A percentile compares a stretch with the other conserved stretches of the same genome.
These are phyloP conservation scores for Glonium stellatum DNA, from an alignment of 495 filamentous ascomycete genomes.

Conservation along the genomic window DNA sequence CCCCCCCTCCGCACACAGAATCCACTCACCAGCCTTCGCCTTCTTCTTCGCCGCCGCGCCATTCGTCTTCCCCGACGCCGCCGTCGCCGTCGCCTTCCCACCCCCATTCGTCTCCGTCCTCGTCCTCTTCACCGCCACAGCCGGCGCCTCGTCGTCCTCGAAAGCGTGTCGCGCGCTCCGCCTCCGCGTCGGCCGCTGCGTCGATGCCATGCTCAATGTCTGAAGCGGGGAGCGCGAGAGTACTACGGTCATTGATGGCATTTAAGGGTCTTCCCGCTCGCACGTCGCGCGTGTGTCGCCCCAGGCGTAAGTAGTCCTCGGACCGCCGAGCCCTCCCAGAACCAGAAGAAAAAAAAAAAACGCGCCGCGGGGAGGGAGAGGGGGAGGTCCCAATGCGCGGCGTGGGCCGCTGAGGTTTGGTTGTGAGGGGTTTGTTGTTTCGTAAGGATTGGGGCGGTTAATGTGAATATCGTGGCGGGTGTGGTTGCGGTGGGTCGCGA, in stretches of 20 bases:
- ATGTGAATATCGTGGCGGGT: neutral
- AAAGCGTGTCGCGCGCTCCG: conserved; percentile 30
- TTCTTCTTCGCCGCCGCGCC: conserved; percentile 19
- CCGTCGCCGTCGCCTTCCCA: neutral
- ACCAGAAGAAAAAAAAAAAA: no score
- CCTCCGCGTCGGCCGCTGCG: conserved; percentile 31
- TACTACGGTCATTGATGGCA: conserved; percentile 31
- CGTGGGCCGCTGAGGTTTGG: neutral
- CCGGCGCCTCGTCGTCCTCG: conserved; percentile 29
- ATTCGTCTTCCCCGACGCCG: conserved; percentile 12
- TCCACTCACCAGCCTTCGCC: conserved; percentile 26
- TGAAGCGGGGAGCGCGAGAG: conserved; percentile 33
- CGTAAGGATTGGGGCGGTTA: conserved; percentile 2
- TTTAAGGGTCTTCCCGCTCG: neutral
- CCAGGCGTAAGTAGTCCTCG: no score
- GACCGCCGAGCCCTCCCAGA: no score
- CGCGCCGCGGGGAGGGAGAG: neutral
- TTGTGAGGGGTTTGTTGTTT: neutral
- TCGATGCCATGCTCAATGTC: conserved; percentile 31
- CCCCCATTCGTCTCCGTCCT: conserved; percentile 22
- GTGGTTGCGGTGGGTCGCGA: neutral
- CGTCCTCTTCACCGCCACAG: conserved; percentile 13
- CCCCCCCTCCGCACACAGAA: neutral
- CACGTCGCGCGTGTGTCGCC: neutral
- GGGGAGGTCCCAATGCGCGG: neutral